Base-by-base conservation (phyloP, 2,329 filamentous ascomycete species). In the Trichophyton schoenleinii region DNA sequence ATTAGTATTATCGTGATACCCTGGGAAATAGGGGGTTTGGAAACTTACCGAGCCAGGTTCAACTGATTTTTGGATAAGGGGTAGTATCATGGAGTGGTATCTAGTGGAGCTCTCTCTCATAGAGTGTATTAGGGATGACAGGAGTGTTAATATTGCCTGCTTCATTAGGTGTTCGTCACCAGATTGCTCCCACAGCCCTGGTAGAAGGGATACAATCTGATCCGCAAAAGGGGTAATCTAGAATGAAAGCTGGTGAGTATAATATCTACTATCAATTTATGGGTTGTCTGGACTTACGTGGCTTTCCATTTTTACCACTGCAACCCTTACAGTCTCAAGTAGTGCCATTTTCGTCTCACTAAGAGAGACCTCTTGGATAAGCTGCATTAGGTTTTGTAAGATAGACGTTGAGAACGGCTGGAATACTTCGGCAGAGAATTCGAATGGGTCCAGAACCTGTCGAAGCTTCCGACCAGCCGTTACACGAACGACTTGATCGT, bases 161-260 rank as follows among this genome's bases (percentile, higher is more conserved):
- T 97, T 97, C 79, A 96, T 88, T 72, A 97, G 83, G 74, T 91
- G 89, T 69, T 94, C 89, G 63, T 95, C 87, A 0, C 87, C 89
- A 2, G 89, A 90, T 59, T 86, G 83, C 63, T 89, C 86, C 94
- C 94, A 99, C 0, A 97, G 79, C 3, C 80, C 80, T 0, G 92
- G 91, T 5, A 97, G 79, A 11, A 91, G 82, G 1, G 83, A 79
- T 73, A 99, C 87, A 63, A 99, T 88, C 63, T 87, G 84, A 68
- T 95, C 89, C 3, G 89, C 89, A 63, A 82, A 85, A 0, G 82
- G 82, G 2, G 78, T 77, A 62, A 86, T 83, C 78, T 82, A 38
- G 25, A 49, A n/a, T 55, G 18, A 96, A 38, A 38, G 2, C 8
- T 38, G 34, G 79, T 15, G 90, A 82, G 1, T 83, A 80, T 84